Evolutionary conservation across 2,329 filamentous ascomycete species (phyloP), one percentile per base, ranked within the genome.

Genomic region (Colletotrichum chrysophilum): DNA sequence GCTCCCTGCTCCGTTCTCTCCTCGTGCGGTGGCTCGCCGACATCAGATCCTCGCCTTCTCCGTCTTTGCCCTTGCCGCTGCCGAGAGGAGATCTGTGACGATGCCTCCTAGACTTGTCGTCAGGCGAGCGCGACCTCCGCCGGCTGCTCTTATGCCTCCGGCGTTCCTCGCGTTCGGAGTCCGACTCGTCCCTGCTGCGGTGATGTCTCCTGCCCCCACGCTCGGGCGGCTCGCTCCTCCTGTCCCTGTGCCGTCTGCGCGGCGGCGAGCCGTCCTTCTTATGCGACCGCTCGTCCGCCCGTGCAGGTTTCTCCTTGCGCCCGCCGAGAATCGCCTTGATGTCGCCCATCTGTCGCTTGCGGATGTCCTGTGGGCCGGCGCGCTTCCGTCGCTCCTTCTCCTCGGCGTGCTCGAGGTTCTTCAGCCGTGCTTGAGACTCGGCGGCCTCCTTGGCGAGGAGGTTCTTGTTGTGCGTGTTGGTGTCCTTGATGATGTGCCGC

Each of bases 391-490:
- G 82, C 78, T 87, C 87, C 34, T 82, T 82, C 72, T 88, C 86
- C 77, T 88, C 87, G 32, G 86, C 85, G 66, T 83, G 84, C 71
- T 91, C 89, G 58, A 96, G 85, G 71, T 89, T 87, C 78, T 91
- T 90, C 71, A 98, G 89, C 24, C 95, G 92, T 5, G 92, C 92
- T 76, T 90, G 89, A 0, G 95, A 93, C 78, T 98, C 96, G 64
- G 94, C 92, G 30, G 93, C 93, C 83, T 98, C 96, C 81, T 93
- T 97, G 1, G 94, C 95, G 21, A 95, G 91, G 34, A 98, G 88
- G 1, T 95, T 94, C 28, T 94, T 92, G 89, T 99, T 99, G 85
- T 99, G 96, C 70, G 86, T 94, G 80, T 97, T 94, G 10, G 95
- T 97, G 79, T 97, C 94, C 77, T 93, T 94, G 77, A 99, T 95